Conservation (phyloP, 345 rosid species). For the Salix purpurea region DNA sequence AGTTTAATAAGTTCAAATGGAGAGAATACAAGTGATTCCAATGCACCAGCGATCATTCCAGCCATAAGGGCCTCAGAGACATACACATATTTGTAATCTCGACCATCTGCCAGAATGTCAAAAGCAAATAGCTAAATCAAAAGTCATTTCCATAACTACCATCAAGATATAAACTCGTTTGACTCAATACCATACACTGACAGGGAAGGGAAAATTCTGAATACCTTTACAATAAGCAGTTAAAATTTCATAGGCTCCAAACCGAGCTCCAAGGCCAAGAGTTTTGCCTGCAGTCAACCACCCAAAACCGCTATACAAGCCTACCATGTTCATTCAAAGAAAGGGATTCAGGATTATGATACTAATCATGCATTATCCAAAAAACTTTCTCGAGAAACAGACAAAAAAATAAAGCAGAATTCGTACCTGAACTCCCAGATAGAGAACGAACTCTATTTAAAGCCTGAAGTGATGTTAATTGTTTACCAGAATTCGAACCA, state of each 20-base stretch:
- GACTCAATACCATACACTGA: neutral
- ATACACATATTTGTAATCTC: conserved; percentile 64
- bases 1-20: conserved; percentile 86
- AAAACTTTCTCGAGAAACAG: neutral
- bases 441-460: conserved; percentile 49
- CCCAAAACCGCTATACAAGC: conserved; percentile 74
- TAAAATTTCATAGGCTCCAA: conserved; percentile 75
- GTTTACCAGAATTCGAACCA: conserved; percentile 65
- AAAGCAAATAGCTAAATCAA: neutral
- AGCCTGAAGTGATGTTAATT: conserved; percentile 44
- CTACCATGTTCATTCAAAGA: conserved; percentile 30
- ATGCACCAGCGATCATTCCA: conserved; percentile 77
- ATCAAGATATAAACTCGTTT: neutral
- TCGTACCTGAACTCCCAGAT: conserved; percentile 55
- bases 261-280: conserved; percentile 67
- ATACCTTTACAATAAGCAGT: conserved; percentile 82
- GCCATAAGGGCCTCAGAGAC: conserved; percentile 71
- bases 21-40: conserved; percentile 58
- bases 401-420: conserved; percentile 1
- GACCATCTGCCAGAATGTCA: conserved; percentile 57
- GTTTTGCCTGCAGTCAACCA: conserved; percentile 63
- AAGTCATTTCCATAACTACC: neutral
- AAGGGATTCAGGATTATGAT: neutral
- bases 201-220: neutral
- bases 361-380: neutral